A percentile compares a stretch with the other conserved stretches of the same genome.
Evolutionary conservation across 2,329 filamentous ascomycete genomes (phyloP).

Genomic region (Fusarium equiseti): DNA sequence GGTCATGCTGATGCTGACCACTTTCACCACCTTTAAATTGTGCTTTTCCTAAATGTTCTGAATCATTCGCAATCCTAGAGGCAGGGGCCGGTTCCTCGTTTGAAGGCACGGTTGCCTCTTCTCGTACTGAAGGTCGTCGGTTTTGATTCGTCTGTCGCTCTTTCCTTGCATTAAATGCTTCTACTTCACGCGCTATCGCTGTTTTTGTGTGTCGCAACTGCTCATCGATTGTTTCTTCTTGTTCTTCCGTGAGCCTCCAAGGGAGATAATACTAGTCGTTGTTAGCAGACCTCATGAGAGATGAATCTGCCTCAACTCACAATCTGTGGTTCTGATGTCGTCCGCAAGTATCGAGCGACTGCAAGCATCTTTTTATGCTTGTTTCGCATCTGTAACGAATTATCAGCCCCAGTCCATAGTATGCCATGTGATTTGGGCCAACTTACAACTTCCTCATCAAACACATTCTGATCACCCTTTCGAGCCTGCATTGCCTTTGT

Average conservation of each 20-base stretch:
- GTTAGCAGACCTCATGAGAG: slow-evolving; percentile 15
- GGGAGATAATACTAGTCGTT: slow-evolving; percentile 83
- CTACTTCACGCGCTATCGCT: slow-evolving; percentile 72
- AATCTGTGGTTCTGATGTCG: slow-evolving; percentile 76
- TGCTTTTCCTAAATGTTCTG: slow-evolving; percentile 12
- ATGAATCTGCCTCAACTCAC: slow-evolving; percentile 63
- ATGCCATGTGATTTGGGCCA: not conserved
- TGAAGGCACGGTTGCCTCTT: slow-evolving; percentile 26
- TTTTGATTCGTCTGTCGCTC: slow-evolving; percentile 51
- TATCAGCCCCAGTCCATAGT: slow-evolving; percentile 29
- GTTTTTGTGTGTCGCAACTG: slow-evolving; percentile 76
- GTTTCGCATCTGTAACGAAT: slow-evolving; percentile 76
- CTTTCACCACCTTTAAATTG: slow-evolving; percentile 28
- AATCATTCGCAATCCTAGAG: slow-evolving; percentile 8
- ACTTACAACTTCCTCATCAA: slow-evolving; percentile 82
- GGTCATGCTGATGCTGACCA: slow-evolving; percentile 50
- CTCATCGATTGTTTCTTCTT: slow-evolving; percentile 77
- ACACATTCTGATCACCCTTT: slow-evolving; percentile 76
- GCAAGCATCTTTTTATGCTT: slow-evolving; percentile 79
- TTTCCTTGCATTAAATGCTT: slow-evolving; percentile 68
- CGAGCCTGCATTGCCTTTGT: slow-evolving; percentile 72
- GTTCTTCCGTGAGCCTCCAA: slow-evolving; percentile 76
- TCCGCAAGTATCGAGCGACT: slow-evolving; percentile 79
- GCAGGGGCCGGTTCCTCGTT: slow-evolving; percentile 25
- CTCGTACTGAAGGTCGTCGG: slow-evolving; percentile 8